Evolutionary conservation across 352 stramenopile species (phyloP), one percentile per base, ranked within the genome.

Genomic region (Globisporangium echinulatum): DNA sequence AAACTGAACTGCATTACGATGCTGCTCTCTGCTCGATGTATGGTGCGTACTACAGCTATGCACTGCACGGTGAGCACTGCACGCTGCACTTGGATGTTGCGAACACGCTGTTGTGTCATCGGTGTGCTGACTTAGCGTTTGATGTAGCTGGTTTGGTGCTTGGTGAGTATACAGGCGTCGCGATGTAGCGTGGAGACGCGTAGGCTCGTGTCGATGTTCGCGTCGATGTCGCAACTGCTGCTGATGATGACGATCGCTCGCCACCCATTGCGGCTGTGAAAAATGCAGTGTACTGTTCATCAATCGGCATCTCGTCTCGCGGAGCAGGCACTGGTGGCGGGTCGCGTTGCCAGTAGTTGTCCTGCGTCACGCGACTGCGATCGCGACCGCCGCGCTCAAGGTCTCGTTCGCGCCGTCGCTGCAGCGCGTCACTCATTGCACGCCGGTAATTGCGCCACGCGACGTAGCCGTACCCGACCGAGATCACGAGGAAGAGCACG

Each of bases 391-490:
- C 56, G 14, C 58, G 60, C 52, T 75, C 71, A 4, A 66, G 42
- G 15, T 70, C 61, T 13, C 61, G 71, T 7, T 68, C 68, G 52
- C 59, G 69, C 10, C 66, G 54, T 11, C 66, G 58, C 38, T 60
- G 39, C 48, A 79, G 56, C 5, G 66, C 71, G 5, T 66, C 66
- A 5, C 63, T 17, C 62, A 79, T 74, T 15, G 66, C 54, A 7
- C 42, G 33, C 8, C 69, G 62, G 43, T 79, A 79, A 56, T 77
- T 66, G 43, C 50, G 63, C 71, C 71, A 79, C 25, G 68, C 68
- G 40, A 55, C 59, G 33, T 65, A 62, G 33, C 57, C 71, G 47
- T 75, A 79, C 14, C 44, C 51, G 25, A 74, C 59, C 1, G 63
- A 62, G 3, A 11, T 60, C 5, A 72, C 14, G 40, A 74, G 64